Conservation (phyloP, 2,329 filamentous ascomycete species). For the Geoglossum cookeanum region DNA sequence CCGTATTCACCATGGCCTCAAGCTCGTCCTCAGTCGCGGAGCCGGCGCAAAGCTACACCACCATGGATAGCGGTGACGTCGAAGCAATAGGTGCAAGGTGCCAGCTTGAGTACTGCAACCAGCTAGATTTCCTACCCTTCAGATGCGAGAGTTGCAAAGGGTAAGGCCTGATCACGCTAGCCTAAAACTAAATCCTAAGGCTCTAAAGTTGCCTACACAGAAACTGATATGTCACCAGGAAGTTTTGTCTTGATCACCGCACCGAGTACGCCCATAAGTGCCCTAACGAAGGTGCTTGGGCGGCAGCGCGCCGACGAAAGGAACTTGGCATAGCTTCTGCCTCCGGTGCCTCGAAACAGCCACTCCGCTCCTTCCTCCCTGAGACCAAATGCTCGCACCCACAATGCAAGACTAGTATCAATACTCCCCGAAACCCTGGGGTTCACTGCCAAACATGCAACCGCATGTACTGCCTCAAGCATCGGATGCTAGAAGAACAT, state of each 20-base stretch:
- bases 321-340: constrained; percentile 8
- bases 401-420: constrained; percentile 31
- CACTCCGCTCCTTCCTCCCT: constrained; percentile 16
- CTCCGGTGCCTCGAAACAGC: constrained; percentile 7
- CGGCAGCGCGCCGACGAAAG: constrained; percentile 26
- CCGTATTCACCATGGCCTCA: constrained; percentile 29
- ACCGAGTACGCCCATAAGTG: constrained; percentile 65
- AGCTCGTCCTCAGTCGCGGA: constrained; percentile 22
- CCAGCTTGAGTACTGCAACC: constrained; percentile 76
- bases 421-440: constrained; percentile 30
- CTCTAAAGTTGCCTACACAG: background rate
- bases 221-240: constrained; percentile 23
- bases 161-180: constrained; percentile 15
- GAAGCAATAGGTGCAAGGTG: constrained; percentile 80
- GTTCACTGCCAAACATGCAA: constrained; percentile 31
- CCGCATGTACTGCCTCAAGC: constrained; percentile 33
- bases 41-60: constrained; percentile 38
- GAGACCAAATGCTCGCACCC: constrained; percentile 30
- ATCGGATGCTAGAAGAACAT: constrained; percentile 63
- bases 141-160: constrained; percentile 70
- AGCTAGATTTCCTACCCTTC: constrained; percentile 92
- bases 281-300: constrained; percentile 40
- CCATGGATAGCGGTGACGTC: constrained; percentile 60
- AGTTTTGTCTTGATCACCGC: constrained; percentile 87
- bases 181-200: background rate